Percentiles rank a stretch among this genome's conserved stretches.
phyloP scores from a whole-genome alignment of 2,329 filamentous ascomycete species.

The Hymenoscyphus repandus region DNA sequence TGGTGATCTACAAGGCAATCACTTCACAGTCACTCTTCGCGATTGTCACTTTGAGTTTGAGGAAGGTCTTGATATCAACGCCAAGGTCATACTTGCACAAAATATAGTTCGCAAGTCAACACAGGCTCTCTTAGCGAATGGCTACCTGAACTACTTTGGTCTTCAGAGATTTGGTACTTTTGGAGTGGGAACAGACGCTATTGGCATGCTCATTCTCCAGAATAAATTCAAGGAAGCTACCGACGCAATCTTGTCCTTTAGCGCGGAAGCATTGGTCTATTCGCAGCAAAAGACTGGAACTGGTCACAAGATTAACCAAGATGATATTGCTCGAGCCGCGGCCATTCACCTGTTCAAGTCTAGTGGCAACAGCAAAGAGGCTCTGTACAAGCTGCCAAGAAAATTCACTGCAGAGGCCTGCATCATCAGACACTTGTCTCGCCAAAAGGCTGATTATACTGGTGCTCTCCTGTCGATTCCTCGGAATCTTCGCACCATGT shows the following conservation, averaged over 20 bases:
- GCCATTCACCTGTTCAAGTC: constrained; percentile 71
- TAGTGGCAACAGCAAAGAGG: constrained; percentile 51
- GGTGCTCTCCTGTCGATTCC: constrained; percentile 78
- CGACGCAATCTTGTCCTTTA: constrained; percentile 70
- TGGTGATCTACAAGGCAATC: constrained; percentile 81
- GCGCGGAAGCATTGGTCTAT: constrained; percentile 50
- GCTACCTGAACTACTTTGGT: constrained; percentile 97
- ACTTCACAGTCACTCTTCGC: constrained; percentile 87
- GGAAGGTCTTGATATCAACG: constrained; percentile 41
- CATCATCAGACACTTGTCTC: constrained; percentile 69
- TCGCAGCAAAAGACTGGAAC: constrained; percentile 42
- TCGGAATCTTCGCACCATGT: constrained; percentile 82
- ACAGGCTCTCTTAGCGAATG: constrained; percentile 61
- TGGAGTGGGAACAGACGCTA: constrained; percentile 73
- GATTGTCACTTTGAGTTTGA: constrained; percentile 62
- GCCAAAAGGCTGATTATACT: constrained; percentile 58
- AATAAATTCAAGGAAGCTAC: constrained; percentile 78
- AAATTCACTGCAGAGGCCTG: constrained; percentile 76
- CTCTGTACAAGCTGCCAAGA: constrained; percentile 65
- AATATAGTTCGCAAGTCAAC: constrained; percentile 55
- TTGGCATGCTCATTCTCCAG: constrained; percentile 79
- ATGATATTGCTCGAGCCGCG: constrained; percentile 73
- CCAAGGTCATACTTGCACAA: constrained; percentile 40
- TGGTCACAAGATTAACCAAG: constrained; percentile 53
- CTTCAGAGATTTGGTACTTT: constrained; percentile 96